These are phyloP conservation scores for Boletus sp. DNA, from an alignment of 1,284 basidiomycete species.

Conservation along the genomic window DNA sequence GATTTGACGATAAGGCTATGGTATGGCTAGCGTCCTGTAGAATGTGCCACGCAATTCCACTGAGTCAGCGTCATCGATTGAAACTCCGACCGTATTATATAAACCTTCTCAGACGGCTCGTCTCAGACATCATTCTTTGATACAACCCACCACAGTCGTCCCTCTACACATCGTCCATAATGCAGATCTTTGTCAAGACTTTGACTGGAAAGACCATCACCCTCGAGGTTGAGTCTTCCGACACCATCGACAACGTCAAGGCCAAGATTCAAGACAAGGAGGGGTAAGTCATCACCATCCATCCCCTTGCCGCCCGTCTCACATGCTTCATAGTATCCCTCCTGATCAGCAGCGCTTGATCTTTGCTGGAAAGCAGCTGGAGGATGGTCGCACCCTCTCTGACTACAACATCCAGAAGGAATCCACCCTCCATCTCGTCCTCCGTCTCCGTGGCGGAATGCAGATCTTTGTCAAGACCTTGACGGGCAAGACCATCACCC, in stretches of 20 bases:
- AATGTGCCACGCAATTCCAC: conserved; percentile 15
- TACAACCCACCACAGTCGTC: conserved; percentile 42
- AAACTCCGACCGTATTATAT: conserved; percentile 30
- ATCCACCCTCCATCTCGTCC: conserved; percentile 78
- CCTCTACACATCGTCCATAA: conserved; percentile 33
- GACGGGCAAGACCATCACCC: conserved; percentile 95
- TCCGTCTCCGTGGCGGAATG: conserved; percentile 87
- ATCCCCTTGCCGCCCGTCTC: not conserved
- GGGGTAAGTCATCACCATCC: conserved; percentile 58
- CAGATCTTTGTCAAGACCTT: conserved; percentile 87
- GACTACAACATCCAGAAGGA: conserved; percentile 83
- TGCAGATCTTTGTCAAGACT: conserved; percentile 85
- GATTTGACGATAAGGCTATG: conserved; percentile 79
- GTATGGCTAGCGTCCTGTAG: conserved; percentile 43
- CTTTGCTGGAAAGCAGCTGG: conserved; percentile 86
- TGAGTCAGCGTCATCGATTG: conserved; percentile 12
- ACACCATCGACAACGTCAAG: conserved; percentile 88
- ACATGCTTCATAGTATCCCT: conserved; percentile 48
- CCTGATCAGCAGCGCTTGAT: conserved; percentile 84
- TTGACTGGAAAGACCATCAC: conserved; percentile 94
- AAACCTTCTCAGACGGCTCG: conserved; percentile 7
- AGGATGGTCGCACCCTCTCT: conserved; percentile 76
- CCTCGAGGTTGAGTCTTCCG: conserved; percentile 85
- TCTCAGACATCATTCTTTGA: not conserved
- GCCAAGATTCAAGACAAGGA: conserved; percentile 84